These are phyloP conservation scores for Auricularia sp. DNA, from an alignment of 768 basidiomycete genomes.

Conservation along the genomic window DNA sequence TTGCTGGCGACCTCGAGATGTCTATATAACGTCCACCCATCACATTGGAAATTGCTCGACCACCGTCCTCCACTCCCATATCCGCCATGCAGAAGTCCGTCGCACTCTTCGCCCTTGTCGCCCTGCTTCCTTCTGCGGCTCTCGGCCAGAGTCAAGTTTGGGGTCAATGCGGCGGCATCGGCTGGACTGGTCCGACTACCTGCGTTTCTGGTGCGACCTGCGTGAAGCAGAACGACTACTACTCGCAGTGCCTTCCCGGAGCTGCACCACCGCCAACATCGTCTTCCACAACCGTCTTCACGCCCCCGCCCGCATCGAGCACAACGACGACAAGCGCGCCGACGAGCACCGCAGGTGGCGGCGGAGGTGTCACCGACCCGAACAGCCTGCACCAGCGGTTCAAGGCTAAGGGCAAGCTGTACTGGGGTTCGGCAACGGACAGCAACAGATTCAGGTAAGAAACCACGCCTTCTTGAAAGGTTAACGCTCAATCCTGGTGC, in stretches of 20 bases:
- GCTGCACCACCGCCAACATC: slow-evolving; percentile 9
- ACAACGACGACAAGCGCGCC: slow-evolving; percentile 21
- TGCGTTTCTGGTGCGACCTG: slow-evolving; percentile 26
- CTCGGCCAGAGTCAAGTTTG: slow-evolving; percentile 13
- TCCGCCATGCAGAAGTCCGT: neutral
- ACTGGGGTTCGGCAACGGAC: slow-evolving; percentile 5
- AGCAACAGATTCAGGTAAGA: slow-evolving; percentile 1
- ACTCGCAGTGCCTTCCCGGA: slow-evolving; percentile 24
- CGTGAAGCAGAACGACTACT: slow-evolving; percentile 21
- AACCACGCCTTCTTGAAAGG: neutral
- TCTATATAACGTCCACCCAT: neutral
- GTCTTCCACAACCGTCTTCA: slow-evolving; percentile 24
- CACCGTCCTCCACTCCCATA: neutral
- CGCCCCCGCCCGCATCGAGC: slow-evolving; percentile 15
- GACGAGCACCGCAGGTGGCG: neutral
- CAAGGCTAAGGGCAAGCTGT: slow-evolving; percentile 1
- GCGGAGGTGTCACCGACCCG: neutral
- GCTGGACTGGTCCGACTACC: slow-evolving; percentile 24
- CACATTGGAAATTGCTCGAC: neutral
- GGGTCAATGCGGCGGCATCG: slow-evolving; percentile 27
- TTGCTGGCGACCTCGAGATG: neutral
- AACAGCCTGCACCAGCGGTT: neutral
- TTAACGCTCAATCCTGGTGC: neutral
- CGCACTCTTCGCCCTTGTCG: neutral
- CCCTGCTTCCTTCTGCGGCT: neutral